phyloP scores from a whole-genome alignment of 768 basidiomycete species.

The Rhodosporidiobolus odoratus region DNA sequence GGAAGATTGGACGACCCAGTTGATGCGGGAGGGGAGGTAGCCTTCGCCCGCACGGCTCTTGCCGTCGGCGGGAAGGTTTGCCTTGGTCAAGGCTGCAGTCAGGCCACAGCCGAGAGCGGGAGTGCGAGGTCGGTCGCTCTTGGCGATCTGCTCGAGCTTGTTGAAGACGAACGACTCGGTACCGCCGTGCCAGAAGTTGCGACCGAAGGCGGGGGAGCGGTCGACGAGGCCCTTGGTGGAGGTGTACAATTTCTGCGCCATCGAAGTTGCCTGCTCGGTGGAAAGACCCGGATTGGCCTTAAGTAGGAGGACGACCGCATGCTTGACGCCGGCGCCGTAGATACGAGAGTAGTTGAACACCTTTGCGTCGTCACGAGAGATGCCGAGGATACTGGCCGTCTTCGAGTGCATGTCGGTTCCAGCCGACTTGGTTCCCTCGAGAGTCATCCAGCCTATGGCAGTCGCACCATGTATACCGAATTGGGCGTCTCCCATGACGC shows the following conservation, averaged over 20 bases:
- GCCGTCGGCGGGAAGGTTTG: conserved; percentile 63
- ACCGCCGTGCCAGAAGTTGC: conserved; percentile 94
- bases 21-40: conserved; percentile 93
- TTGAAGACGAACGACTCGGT: conserved; percentile 96
- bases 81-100: conserved; percentile 85
- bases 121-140: conserved; percentile 77
- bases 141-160: conserved; percentile 89
- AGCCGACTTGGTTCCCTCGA: conserved; percentile 89
- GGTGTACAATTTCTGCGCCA: conserved; percentile 78
- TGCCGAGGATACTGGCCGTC: conserved; percentile 85
- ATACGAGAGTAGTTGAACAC: conserved; percentile 99
- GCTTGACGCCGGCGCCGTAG: conserved; percentile 95
- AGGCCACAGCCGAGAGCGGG: conserved; percentile 92
- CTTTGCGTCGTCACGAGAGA: conserved; percentile 90
- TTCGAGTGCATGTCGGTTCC: conserved; percentile 97
- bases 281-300: conserved; percentile 77
- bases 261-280: conserved; percentile 67
- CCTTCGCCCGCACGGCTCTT: conserved; percentile 56
- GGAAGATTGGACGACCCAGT: conserved; percentile 98
- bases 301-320: conserved; percentile 77
- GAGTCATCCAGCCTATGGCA: conserved; percentile 98
- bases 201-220: conserved; percentile 65
- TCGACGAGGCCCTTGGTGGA: conserved; percentile 78
- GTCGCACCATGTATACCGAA: conserved; percentile 95
- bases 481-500: conserved; percentile 96